Conservation (phyloP, 371 early-diverging fungal genomes). For the Circinella umbellata region DNA sequence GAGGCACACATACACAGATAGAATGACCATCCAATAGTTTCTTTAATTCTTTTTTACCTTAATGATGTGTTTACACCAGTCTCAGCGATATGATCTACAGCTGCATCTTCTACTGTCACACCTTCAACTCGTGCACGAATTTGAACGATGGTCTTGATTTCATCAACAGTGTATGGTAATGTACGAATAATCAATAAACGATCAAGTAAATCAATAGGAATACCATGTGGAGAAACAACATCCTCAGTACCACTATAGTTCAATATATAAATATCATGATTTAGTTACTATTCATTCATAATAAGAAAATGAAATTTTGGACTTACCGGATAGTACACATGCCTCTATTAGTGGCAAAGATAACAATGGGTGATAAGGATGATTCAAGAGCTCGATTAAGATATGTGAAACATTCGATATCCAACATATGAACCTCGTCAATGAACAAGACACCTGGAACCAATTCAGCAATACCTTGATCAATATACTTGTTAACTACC, state of each 20-base stretch:
- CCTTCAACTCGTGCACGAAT: conserved; percentile 93
- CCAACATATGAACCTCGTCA: conserved; percentile 99
- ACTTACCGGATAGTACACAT: conserved; percentile 88
- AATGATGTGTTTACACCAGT: conserved; percentile 85
- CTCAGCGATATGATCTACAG: conserved; percentile 79
- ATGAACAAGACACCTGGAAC: conserved; percentile 98
- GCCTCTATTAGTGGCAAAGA: conserved; percentile 98
- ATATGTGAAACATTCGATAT: conserved; percentile 99
- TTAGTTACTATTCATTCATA: not conserved
- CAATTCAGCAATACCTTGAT: conserved; percentile 97
- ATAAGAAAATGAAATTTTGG: not conserved
- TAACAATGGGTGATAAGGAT: conserved; percentile 94
- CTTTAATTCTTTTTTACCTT: conserved; percentile 25
- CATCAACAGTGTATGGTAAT: conserved; percentile 88
- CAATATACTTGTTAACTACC: conserved; percentile 98
- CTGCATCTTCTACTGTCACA: conserved; percentile 75
- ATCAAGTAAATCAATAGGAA: conserved; percentile 97
- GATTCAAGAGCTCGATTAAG: conserved; percentile 97
- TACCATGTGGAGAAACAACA: conserved; percentile 91
- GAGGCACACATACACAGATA: not conserved
- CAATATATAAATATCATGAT: not conserved
- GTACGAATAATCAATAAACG: conserved; percentile 96
- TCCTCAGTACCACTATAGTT: conserved; percentile 85
- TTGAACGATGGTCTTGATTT: conserved; percentile 89
- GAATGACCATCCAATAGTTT: not conserved